Evolutionary conservation across 2,329 filamentous ascomycete genomes (phyloP).

Genomic region (Fusarium torulosum): DNA sequence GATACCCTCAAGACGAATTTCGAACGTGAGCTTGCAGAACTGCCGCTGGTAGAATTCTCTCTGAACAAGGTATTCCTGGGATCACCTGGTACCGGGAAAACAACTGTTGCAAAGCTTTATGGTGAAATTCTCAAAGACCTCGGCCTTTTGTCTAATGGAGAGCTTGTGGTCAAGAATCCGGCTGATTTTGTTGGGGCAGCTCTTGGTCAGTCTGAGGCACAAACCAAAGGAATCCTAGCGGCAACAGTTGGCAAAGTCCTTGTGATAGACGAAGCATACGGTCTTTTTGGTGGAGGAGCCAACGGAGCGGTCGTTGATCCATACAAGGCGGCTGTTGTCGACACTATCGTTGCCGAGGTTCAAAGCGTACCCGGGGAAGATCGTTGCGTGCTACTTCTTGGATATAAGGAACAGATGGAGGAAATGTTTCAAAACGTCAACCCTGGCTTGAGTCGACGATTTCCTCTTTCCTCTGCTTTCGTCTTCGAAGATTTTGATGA

Average conservation of each 20-base stretch:
- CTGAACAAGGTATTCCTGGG: conserved; percentile 79
- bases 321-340: conserved; percentile 75
- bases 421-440: conserved; percentile 81
- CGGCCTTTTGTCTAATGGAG: conserved; percentile 74
- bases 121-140: conserved; percentile 76
- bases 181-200: conserved; percentile 76
- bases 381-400: conserved; percentile 77
- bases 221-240: conserved; percentile 78
- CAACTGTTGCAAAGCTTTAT: conserved; percentile 79
- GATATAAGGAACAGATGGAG: conserved; percentile 77
- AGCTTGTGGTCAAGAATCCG: conserved; percentile 80
- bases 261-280: conserved; percentile 85
- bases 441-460: conserved; percentile 75
- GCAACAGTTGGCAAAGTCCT: conserved; percentile 78
- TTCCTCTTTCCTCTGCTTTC: conserved; percentile 74
- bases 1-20: conserved; percentile 75
- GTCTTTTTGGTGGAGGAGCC: conserved; percentile 64
- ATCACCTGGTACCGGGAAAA: conserved; percentile 81
- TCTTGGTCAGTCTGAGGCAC: conserved; percentile 75
- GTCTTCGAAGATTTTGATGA: conserved; percentile 76
- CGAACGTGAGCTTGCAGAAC: conserved; percentile 71
- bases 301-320: conserved; percentile 47
- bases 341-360: conserved; percentile 80
- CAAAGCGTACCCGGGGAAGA: conserved; percentile 79
- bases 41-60: conserved; percentile 68